Evolutionary conservation across 148 eudicot species (phyloP), one percentile per base, ranked within the genome.

Genomic region (Drosera capensis): DNA sequence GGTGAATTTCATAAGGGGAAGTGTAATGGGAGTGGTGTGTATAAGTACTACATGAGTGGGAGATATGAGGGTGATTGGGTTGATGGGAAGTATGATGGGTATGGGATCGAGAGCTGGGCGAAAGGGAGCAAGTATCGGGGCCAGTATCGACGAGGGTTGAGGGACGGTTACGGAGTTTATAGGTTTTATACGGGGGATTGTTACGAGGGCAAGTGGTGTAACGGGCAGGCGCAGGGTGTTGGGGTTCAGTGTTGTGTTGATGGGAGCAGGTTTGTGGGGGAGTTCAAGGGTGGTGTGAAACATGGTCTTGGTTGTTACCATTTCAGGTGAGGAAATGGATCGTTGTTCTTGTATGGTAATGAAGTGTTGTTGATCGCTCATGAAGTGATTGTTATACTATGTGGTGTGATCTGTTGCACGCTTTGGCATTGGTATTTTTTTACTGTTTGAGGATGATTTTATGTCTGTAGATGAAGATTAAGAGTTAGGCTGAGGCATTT

Each of bases 31-130:
- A 75, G 77, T 40, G 97, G 95, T 0, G 94, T 90, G 0, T 84
- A 90, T 48, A 75, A 65, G 16, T 90, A 77, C 70, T 64, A 60
- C 36, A 67, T 59, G 8, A 84, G 74, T 24, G 95, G 97, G 12
- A 66, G 92, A 20, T 90, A 90, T 30, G 97, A 90, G 46, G 97
- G 97, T 0, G 95, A 90, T 65, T 90, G 97, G 97, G 64, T 90
- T 2, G 94, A 90, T 26, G 92, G 92, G 17, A 71, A 39, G 17
- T 84, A 84, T 39, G 97, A 90, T 51, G 97, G 97, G 17, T 67
- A 75, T 53, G 97, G 97, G 24, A 70, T 90, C 3, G 97, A 90
- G 60, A 75, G 82, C 31, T 90, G 97, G 97, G 75, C 79, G 0
- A 71, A 70, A 21, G 97, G 97, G 4, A 90, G 97, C 22, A 50